A percentile compares a stretch with the other conserved stretches of the same genome.
phyloP scores from a whole-genome alignment of 1,139 yeast genomes.

The Magnusiomyces paraingens region DNA sequence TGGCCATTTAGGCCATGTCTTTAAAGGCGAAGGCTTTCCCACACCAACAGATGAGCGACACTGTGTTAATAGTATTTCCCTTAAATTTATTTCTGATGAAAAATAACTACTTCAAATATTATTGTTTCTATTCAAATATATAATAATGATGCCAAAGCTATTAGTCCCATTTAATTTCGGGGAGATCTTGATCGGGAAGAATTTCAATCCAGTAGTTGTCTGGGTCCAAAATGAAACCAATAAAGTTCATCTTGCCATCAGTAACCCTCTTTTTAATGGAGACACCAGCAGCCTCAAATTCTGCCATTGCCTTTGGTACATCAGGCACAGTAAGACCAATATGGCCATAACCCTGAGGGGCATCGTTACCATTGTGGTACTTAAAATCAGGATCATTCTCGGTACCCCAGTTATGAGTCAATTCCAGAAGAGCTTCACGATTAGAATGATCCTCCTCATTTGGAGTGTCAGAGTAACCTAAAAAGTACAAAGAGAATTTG shows the following conservation, averaged over 20 bases:
- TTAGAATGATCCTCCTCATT: slow-evolving; percentile 26
- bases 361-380: slow-evolving; percentile 81
- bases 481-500: slow-evolving; percentile 76
- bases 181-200: slow-evolving; percentile 38
- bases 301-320: slow-evolving; percentile 50
- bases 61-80: slow-evolving; percentile 82
- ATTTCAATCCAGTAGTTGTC: slow-evolving; percentile 85
- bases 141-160: not conserved
- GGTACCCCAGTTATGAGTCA: slow-evolving; percentile 95
- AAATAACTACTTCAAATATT: too few species aligned
- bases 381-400: slow-evolving; percentile 67
- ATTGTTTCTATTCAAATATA: not conserved
- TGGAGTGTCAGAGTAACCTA: slow-evolving; percentile 47
- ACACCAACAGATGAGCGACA: slow-evolving; percentile 92
- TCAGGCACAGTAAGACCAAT: slow-evolving; percentile 68
- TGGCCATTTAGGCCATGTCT: slow-evolving; percentile 92
- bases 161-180: slow-evolving; percentile 15
- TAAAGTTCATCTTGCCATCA: slow-evolving; percentile 54
- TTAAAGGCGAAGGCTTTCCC: slow-evolving; percentile 86
- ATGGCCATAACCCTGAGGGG: slow-evolving; percentile 82
- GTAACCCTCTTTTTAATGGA: slow-evolving; percentile 45
- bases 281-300: slow-evolving; percentile 45
- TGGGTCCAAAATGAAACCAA: slow-evolving; percentile 82
- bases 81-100: slow-evolving; percentile 46
- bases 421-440: slow-evolving; percentile 69